These are phyloP conservation scores for Botrytis elliptica DNA, from an alignment of 2,329 filamentous ascomycete genomes.

Conservation along the genomic window DNA sequence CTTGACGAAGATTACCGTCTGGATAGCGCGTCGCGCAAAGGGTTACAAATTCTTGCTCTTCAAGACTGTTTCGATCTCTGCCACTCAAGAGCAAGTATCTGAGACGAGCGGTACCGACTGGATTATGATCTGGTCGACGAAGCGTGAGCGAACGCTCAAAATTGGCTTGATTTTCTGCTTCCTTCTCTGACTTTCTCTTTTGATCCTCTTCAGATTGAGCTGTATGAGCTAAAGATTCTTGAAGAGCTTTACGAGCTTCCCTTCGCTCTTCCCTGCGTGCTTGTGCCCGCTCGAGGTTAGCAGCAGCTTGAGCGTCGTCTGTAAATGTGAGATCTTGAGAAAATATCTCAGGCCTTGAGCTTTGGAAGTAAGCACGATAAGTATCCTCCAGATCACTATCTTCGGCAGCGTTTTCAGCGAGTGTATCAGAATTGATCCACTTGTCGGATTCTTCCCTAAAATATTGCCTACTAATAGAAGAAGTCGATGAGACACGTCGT, in stretches of 20 bases:
- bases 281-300: background rate
- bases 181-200: background rate
- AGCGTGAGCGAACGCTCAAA: background rate
- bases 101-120: background rate
- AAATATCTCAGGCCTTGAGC: background rate
- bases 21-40: conserved; percentile 1
- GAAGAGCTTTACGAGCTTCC: background rate
- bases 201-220: background rate
- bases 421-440: conserved; percentile 14
- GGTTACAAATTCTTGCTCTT: background rate
- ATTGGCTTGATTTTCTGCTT: background rate
- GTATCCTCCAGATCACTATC: background rate
- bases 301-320: background rate
- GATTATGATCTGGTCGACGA: background rate
- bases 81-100: background rate
- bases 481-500: background rate
- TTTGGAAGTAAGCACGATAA: background rate
- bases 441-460: background rate
- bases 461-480: background rate
- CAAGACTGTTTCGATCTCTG: background rate
- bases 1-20: background rate
- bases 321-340: background rate
- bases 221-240: background rate
- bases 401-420: background rate
- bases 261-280: background rate